A percentile compares a stretch with the other conserved stretches of the same genome.
phyloP scores from a whole-genome alignment of 2,329 filamentous ascomycete species.

The Neophaeococcomyces mojaviensis region DNA sequence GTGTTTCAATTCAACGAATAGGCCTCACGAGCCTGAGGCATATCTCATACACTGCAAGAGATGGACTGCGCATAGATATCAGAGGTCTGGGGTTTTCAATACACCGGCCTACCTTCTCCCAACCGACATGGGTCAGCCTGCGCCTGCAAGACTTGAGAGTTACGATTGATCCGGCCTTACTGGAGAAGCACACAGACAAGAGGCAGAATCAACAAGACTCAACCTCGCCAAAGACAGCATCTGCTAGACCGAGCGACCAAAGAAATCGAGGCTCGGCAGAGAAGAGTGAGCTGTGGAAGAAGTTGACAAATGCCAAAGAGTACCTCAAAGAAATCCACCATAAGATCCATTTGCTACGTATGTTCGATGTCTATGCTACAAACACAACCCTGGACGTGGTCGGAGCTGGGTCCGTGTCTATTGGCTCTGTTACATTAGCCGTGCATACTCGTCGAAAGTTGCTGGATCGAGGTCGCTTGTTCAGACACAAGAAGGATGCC shows the following conservation, averaged over 20 bases:
- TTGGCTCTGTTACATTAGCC: slow-evolving; percentile 75
- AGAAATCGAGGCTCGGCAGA: slow-evolving; percentile 24
- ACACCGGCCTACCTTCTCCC: slow-evolving; percentile 90
- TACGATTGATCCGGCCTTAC: slow-evolving; percentile 66
- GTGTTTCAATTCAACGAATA: slow-evolving; percentile 89
- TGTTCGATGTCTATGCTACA: slow-evolving; percentile 81
- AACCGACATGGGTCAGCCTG: slow-evolving; percentile 92
- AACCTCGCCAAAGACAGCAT: neutral
- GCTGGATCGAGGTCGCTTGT: slow-evolving; percentile 81
- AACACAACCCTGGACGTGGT: slow-evolving; percentile 70
- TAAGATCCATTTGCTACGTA: slow-evolving; percentile 77
- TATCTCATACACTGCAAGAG: slow-evolving; percentile 79
- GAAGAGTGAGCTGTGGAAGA: slow-evolving; percentile 67
- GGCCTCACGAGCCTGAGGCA: slow-evolving; percentile 87
- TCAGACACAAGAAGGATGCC: slow-evolving; percentile 66
- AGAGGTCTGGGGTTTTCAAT: slow-evolving; percentile 79
- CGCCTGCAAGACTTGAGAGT: slow-evolving; percentile 79
- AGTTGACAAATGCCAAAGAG: slow-evolving; percentile 71
- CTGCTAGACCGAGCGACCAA: slow-evolving; percentile 17
- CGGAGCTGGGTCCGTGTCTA: slow-evolving; percentile 75
- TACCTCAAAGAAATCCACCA: slow-evolving; percentile 77
- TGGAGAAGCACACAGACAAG: slow-evolving; percentile 37
- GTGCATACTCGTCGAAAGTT: slow-evolving; percentile 89
- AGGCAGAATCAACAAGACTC: slow-evolving; percentile 12
- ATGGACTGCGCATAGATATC: slow-evolving; percentile 84